Evolutionary conservation across 2,329 filamentous ascomycete species (phyloP), one percentile per base, ranked within the genome.

Genomic region (Ceratocystis diversiconidia): DNA sequence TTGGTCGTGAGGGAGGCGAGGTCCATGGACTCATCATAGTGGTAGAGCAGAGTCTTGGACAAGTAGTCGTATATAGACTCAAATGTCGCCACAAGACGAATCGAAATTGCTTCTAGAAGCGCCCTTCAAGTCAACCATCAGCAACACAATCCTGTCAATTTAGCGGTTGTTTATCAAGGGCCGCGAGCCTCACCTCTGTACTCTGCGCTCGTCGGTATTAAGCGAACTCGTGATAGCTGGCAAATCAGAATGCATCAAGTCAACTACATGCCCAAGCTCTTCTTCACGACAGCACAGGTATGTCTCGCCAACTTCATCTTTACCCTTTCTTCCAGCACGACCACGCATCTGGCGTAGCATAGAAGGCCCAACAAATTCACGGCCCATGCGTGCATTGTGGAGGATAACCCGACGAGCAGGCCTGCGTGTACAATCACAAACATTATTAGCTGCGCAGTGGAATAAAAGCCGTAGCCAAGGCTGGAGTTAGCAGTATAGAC

Each of bases 291-390:
- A 91, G 72, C 88, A 90, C 1, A 91, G 76, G 72, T 88, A 91
- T 1, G 87, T 91, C 75, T 91, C 88, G 1, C 88, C 88, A 60
- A 88, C 77, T 62, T 88, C 86, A 65, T 89, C 87, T 71, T 90
- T 91, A 61, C 88, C 88, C 74, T 90, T 90, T 64, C 88, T 81
- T 5, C 88, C 88, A 22, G 88, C 88, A 68, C 88, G 81, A 2
- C 88, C 88, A 71, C 87, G 82, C 88, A 91, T 92, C 74, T 92
- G 88, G 61, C 87, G 83, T 73, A 92, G 77, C 85, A 92, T 88
- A 3, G 88, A 85, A 12, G 88, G 88, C 0, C 87, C 88, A n/a
- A 91, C 82, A 61, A 90, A 77, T 59, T 90, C 87, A 63, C 85
- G 80, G 0, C 88, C 88, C 86, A 91, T 90, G 50, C 85, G 81